A percentile compares a stretch with the other conserved stretches of the same genome.
These are phyloP conservation scores for Cytospora schulzeri DNA, from an alignment of 2,329 filamentous ascomycete species.

Conservation along the genomic window DNA sequence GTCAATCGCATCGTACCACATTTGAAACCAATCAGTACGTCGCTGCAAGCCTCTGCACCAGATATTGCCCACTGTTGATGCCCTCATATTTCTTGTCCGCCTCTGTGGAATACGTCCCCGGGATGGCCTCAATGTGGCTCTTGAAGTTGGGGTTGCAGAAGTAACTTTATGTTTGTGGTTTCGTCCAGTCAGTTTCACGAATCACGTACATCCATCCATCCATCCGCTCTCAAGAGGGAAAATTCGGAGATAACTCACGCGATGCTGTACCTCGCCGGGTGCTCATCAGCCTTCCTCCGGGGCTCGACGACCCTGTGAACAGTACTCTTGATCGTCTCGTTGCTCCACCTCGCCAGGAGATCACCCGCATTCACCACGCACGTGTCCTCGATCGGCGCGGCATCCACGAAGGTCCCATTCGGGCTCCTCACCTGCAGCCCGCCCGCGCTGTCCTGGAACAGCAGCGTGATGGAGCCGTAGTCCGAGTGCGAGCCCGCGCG, in stretches of 20 bases:
- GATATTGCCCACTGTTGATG: constrained; percentile 79
- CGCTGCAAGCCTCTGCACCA: constrained; percentile 74
- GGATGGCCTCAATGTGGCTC: constrained; percentile 75
- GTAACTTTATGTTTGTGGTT: constrained; percentile 57
- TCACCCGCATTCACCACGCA: constrained; percentile 91
- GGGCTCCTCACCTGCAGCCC: constrained; percentile 67
- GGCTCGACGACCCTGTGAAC: constrained; percentile 90
- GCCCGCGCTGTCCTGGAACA: constrained; percentile 62
- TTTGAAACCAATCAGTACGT: constrained; percentile 62
- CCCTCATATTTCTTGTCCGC: constrained; percentile 76
- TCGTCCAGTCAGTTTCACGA: constrained; percentile 6
- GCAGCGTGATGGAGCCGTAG: constrained; percentile 62
- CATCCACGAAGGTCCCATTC: constrained; percentile 77
- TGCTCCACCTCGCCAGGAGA: constrained; percentile 83
- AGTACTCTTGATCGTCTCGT: constrained; percentile 88
- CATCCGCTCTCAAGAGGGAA: no score
- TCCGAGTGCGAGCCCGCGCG: constrained; percentile 77
- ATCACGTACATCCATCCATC: neutral
- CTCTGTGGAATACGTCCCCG: constrained; percentile 68
- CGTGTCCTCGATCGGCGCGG: constrained; percentile 77
- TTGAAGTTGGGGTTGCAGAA: constrained; percentile 88
- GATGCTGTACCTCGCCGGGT: constrained; percentile 82
- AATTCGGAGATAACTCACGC: constrained; percentile 56
- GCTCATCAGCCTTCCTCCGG: constrained; percentile 57
- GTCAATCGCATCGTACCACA: no score